Conservation (phyloP, 345 rosid genomes). For the Noccaea bulbosa region DNA sequence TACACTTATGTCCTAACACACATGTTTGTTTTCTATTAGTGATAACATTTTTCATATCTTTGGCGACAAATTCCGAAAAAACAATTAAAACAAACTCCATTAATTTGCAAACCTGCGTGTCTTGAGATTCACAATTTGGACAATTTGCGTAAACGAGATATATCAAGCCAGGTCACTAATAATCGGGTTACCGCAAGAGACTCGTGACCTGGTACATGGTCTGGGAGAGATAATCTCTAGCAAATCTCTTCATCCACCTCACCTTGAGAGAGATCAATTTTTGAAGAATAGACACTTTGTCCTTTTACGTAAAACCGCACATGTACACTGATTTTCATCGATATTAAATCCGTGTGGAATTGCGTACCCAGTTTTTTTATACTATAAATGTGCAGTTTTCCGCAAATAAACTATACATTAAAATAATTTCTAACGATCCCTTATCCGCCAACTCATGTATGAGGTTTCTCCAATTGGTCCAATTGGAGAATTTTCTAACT, state of each 20-base stretch:
- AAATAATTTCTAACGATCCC: background rate
- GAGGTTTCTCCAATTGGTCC: conserved; percentile 23
- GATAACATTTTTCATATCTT: background rate
- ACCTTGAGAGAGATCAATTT: background rate
- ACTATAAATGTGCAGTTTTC: too few species aligned
- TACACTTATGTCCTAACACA: too few species aligned
- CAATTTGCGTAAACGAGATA: background rate
- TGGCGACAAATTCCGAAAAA: background rate
- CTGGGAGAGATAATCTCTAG: background rate
- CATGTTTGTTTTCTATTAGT: too few species aligned
- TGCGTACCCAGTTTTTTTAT: too few species aligned
- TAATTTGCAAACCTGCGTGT: background rate
- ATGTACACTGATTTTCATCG: background rate
- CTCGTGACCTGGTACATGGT: background rate
- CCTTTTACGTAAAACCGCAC: background rate
- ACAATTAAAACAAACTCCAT: background rate
- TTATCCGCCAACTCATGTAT: conserved; percentile 30
- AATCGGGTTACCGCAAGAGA: background rate
- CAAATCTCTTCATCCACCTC: background rate
- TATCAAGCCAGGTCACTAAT: background rate
- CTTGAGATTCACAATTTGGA: background rate
- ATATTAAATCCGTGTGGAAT: too few species aligned
- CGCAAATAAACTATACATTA: background rate
- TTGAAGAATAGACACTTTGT: background rate
- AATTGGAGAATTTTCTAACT: background rate